Evolutionary conservation across 2,329 filamentous ascomycete genomes (phyloP), one percentile per base, ranked within the genome.

Genomic region (Colletotrichum sp.): DNA sequence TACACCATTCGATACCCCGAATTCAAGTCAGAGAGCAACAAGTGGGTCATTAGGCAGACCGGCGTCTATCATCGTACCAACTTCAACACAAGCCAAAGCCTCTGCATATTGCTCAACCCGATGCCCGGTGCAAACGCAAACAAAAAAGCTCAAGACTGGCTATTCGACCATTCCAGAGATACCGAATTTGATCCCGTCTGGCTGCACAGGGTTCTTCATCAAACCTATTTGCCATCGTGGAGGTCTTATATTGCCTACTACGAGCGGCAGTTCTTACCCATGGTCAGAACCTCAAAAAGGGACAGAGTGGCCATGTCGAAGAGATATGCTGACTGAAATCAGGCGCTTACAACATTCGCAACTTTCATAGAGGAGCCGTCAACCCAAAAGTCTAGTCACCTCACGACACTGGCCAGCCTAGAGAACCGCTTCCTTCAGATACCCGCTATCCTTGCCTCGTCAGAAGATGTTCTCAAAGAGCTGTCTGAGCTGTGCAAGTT

Each of bases 381-480:
- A 0, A 34, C 62, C 0, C 32, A 27, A 9, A 65, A 5, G 22
- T 25, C 62, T 2, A 65, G 62, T 34, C 62, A 65, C 13, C 62
- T 65, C 2, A 65, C 34, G 32, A 44, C 62, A 22, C 34, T 65
- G n/a, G 62, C 62, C 22, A 65, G 62, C 0, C 8, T 65, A 0
- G 62, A 65, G 62, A 65, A 65, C 9, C 30, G 32, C 0, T 65
- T 65, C 0, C 62, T 65, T 0, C 62, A 65, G 22, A 44, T 65
- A 1, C 62, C 62, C 0, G 62, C 62, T 3, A 65, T 65, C 6
- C 62, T 65, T 30, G 1, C 62, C 2, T 65, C 62, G 13, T 12
- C 62, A 13, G 62, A 65, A 7, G 62, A 65, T 22, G 62, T 65
- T 1, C 77, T 83, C 12, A 61, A 55, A 5, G 68, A 72, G n/a